Evolutionary conservation across 257 asterid species (phyloP).

Genomic region (Plantago ovata): DNA sequence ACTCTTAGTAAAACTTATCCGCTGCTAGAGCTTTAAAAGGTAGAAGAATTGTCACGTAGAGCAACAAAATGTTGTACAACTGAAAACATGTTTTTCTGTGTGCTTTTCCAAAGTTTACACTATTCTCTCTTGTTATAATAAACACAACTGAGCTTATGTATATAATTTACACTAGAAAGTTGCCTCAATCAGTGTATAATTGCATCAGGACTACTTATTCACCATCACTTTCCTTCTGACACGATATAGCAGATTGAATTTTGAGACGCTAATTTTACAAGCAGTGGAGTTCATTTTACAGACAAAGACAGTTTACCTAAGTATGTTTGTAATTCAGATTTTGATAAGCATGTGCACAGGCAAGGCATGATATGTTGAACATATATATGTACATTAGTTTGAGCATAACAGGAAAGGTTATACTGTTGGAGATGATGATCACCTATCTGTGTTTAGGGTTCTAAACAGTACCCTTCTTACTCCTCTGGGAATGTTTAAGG

Average conservation of each 20-base stretch:
- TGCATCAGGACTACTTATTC: background rate
- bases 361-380: too few species aligned
- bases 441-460: slow-evolving; percentile 96
- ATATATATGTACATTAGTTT: background rate
- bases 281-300: background rate
- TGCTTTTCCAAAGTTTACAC: too few species aligned
- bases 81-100: too few species aligned
- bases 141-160: too few species aligned
- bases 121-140: too few species aligned
- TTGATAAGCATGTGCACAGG: background rate
- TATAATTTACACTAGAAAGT: too few species aligned
- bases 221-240: background rate
- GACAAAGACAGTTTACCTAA: too few species aligned
- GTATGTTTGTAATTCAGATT: background rate
- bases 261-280: slow-evolving; percentile 1
- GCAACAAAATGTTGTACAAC: too few species aligned
- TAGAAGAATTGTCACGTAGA: too few species aligned
- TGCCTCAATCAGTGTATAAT: background rate
- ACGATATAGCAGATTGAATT: background rate
- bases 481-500: slow-evolving; percentile 82
- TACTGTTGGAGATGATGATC: background rate
- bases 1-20: too few species aligned
- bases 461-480: slow-evolving; percentile 89
- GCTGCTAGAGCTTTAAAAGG: too few species aligned
- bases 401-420: background rate